Percentiles rank a stretch among this genome's conserved stretches.
These are phyloP conservation scores for Coemansia guatemalensis DNA, from an alignment of 192 early-diverging fungal species.

Conservation along the genomic window DNA sequence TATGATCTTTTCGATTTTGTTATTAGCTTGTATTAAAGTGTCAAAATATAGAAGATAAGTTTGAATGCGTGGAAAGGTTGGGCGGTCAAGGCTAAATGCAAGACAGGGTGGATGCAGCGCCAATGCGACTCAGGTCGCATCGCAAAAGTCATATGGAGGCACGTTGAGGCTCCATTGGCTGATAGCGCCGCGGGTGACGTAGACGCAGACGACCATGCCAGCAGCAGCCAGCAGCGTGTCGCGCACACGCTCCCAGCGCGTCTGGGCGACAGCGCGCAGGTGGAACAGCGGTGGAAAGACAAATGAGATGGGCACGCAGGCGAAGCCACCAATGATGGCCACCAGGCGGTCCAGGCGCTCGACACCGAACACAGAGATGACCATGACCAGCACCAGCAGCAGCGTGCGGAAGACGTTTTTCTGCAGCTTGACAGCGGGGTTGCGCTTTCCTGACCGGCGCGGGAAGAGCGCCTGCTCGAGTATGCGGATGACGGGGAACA, in stretches of 20 bases:
- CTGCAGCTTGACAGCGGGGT: conserved; percentile 72
- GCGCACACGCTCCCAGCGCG: conserved; percentile 43
- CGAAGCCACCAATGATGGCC: conserved; percentile 76
- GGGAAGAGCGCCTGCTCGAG: conserved; percentile 78
- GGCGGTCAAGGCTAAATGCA: too few species aligned
- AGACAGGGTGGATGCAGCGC: too few species aligned
- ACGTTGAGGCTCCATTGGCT: conserved; percentile 15
- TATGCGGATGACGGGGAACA: conserved; percentile 90
- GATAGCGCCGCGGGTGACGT: conserved; percentile 62
- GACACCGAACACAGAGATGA: conserved; percentile 70
- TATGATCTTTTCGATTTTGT: too few species aligned
- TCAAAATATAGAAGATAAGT: neutral
- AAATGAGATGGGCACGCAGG: conserved; percentile 69
- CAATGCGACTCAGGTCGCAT: neutral
- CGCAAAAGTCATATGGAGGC: conserved; percentile 34
- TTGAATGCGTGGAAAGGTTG: neutral
- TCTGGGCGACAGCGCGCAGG: conserved; percentile 57
- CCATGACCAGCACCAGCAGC: conserved; percentile 62
- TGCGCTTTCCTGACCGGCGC: conserved; percentile 72
- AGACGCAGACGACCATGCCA: conserved; percentile 69
- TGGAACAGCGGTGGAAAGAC: conserved; percentile 89
- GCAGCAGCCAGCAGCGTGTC: conserved; percentile 62
- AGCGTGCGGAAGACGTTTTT: conserved; percentile 74
- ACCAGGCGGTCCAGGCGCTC: conserved; percentile 77
- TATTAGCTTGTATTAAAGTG: neutral